phyloP scores from a whole-genome alignment of 2,329 filamentous ascomycete species.

The Salinomyces thailandicus region DNA sequence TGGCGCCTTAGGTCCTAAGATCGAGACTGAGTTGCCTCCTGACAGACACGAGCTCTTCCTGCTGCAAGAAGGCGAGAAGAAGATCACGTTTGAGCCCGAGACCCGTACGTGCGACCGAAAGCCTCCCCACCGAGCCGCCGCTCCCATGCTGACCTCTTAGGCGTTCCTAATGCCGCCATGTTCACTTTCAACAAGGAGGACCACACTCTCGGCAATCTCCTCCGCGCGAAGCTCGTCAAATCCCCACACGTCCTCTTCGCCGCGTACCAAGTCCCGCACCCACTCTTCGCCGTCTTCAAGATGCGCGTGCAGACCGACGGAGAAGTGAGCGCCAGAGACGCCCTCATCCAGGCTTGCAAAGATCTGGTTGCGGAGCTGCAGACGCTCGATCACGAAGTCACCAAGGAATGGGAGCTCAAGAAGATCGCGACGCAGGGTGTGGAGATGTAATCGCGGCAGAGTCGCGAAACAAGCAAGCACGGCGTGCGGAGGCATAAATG shows the following conservation, averaged over 20 bases:
- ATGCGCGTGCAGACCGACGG: slow-evolving; percentile 90
- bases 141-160: slow-evolving; percentile 34
- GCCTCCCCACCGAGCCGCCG: background rate
- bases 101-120: slow-evolving; percentile 62
- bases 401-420: slow-evolving; percentile 79
- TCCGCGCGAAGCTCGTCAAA: slow-evolving; percentile 75
- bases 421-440: slow-evolving; percentile 52
- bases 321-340: slow-evolving; percentile 75
- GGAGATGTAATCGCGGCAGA: slow-evolving; percentile 2
- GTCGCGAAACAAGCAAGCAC: too few relatives aligned
- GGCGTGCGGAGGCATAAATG: too few relatives aligned
- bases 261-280: slow-evolving; percentile 63
- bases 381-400: slow-evolving; percentile 76
- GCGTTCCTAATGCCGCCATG: slow-evolving; percentile 87
- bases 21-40: slow-evolving; percentile 20
- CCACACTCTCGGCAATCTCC: slow-evolving; percentile 64
- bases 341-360: slow-evolving; percentile 68
- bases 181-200: slow-evolving; percentile 96
- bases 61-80: slow-evolving; percentile 79
- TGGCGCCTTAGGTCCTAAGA: slow-evolving; percentile 13
- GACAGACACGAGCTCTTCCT: slow-evolving; percentile 87
- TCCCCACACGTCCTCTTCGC: slow-evolving; percentile 78
- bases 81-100: slow-evolving; percentile 78
- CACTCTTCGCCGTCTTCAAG: slow-evolving; percentile 43
- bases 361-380: slow-evolving; percentile 73